Conservation (phyloP, 2,329 filamentous ascomycete species). For the Calonectria hawksworthii region DNA sequence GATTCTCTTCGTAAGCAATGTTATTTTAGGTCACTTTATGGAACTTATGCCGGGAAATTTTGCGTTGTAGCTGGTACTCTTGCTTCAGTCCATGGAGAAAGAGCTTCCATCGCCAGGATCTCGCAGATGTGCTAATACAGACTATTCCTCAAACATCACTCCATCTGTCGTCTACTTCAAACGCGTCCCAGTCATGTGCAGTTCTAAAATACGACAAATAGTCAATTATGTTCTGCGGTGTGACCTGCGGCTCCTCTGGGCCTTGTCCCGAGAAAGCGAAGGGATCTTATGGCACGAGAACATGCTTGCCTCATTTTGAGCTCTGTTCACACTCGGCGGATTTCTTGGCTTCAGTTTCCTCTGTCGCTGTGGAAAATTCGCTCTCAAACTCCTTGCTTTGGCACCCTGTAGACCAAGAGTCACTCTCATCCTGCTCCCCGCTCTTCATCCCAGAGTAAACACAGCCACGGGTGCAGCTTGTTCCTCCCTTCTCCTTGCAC, state of each 20-base stretch:
- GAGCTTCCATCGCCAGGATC: too few species aligned
- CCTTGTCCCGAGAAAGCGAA: neutral
- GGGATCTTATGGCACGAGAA: neutral
- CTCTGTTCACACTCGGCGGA: neutral
- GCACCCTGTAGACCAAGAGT: neutral
- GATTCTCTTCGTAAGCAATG: too few species aligned
- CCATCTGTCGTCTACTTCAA: too few species aligned
- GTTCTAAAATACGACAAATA: too few species aligned
- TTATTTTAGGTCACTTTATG: too few species aligned
- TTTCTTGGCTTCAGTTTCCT: neutral
- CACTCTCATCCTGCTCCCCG: neutral
- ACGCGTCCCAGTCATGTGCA: too few species aligned
- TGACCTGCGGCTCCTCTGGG: neutral
- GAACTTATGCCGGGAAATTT: too few species aligned
- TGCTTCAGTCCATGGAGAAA: too few species aligned
- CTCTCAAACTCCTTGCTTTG: neutral
- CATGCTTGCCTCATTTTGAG: neutral
- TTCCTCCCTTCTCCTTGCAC: neutral
- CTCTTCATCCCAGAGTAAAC: neutral
- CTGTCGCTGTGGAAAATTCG: neutral
- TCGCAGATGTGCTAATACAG: too few species aligned
- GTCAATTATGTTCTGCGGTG: neutral
- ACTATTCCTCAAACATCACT: too few species aligned
- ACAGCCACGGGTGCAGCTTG: neutral
- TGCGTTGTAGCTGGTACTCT: too few species aligned